Evolutionary conservation across 163 green algal genomes (phyloP), one percentile per base, ranked within the genome.

Genomic region (Chlamydomonas reinhardtii): DNA sequence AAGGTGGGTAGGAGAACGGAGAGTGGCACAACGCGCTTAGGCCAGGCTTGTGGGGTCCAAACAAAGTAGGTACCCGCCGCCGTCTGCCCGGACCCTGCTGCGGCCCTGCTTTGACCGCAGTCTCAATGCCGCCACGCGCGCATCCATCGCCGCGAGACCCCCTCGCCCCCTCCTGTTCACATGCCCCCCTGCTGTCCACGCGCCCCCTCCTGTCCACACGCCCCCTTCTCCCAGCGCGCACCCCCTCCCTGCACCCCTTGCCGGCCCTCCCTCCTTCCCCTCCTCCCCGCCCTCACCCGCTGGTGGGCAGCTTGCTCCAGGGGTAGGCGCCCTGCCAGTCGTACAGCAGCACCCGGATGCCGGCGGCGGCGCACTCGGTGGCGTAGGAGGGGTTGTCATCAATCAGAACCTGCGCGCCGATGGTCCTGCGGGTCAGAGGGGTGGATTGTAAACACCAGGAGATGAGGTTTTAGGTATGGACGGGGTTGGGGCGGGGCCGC

Each of bases 321-420:
- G 97, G 96, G 89, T 99, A 99, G n/a, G 39, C 82, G 1, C 88
- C 68, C 19, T 96, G 48, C 95, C 95, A 99, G 91, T 99, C 96
- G 85, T 98, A 99, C 69, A 99, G 92, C 74, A 99, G 91, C 64
- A 99, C 97, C 39, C 96, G 74, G 52, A 99, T 96, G 66, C 97
- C 97, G 31, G 89, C 93, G 73, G 74, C 91, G 29, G 97, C 97
- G 82, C 97, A 99, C 85, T 99, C 97, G 72, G 95, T 59, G 8
- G 97, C 97, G 89, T 99, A 99, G 35, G 77, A 72, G 0, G 96
- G 96, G 92, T 99, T 99, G 91, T 99, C 97, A 89, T 99, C 97
- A 43, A 99, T 97, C 0, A 99, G 91, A 27, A 98, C 94, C 37
- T 95, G 83, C 0, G 96, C 96, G 34, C 95, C 96, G 16, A 98